phyloP scores from a whole-genome alignment of 768 basidiomycete species.

The Tubosaeta brunneosetosa region DNA sequence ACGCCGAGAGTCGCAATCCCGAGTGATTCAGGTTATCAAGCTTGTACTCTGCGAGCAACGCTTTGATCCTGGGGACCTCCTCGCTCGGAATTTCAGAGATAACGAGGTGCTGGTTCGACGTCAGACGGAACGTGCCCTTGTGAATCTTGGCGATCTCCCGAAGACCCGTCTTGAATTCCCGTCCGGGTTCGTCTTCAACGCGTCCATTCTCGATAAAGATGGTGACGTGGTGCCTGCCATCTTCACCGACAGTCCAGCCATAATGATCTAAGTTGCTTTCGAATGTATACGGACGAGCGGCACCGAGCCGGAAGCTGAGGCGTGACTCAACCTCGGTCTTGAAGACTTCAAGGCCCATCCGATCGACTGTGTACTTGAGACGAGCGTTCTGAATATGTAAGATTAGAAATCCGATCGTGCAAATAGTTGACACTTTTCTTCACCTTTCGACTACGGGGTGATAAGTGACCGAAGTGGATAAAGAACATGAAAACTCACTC shows the following conservation, averaged over 20 bases:
- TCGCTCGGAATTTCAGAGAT: constrained; percentile 75
- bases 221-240: constrained; percentile 89
- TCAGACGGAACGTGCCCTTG: constrained; percentile 91
- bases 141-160: constrained; percentile 91
- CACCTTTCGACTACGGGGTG: constrained; percentile 50
- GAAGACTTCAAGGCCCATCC: constrained; percentile 86
- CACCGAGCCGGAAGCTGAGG: constrained; percentile 71
- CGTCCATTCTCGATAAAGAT: constrained; percentile 97
- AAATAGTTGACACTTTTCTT: not conserved
- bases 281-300: constrained; percentile 75
- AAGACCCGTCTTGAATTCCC: constrained; percentile 89
- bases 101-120: constrained; percentile 92
- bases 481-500: constrained; percentile 55
- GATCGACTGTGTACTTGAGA: constrained; percentile 95
- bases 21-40: constrained; percentile 81
- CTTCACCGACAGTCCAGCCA: constrained; percentile 85
- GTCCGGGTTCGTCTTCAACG: constrained; percentile 87
- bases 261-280: constrained; percentile 90
- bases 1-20: constrained; percentile 80
- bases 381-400: constrained; percentile 62
- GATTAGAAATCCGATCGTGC: constrained; percentile 9
- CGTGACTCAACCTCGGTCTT: constrained; percentile 86
- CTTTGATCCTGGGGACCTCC: constrained; percentile 75
- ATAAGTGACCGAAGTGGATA: not conserved
- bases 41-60: constrained; percentile 75